A percentile compares a stretch with the other conserved stretches of the same genome.
phyloP scores from a whole-genome alignment of 495 filamentous ascomycete species.

The Friedmanniomyces endolithicus region DNA sequence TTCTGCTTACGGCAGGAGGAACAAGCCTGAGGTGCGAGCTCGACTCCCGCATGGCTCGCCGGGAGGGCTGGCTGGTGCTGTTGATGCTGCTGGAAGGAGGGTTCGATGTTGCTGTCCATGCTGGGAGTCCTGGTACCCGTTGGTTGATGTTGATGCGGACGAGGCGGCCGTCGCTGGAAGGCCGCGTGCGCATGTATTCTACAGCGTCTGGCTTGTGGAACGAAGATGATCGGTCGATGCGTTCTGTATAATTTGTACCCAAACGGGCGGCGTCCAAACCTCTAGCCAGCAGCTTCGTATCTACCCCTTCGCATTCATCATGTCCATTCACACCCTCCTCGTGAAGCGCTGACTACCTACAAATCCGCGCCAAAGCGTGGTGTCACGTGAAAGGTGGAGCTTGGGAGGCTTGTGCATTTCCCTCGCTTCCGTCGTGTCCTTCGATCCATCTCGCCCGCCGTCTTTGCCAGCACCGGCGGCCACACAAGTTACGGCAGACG shows the following conservation, averaged over 20 bases:
- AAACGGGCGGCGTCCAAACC: no score
- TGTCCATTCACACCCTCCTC: no score
- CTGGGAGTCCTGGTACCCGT: not conserved
- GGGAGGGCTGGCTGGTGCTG: not conserved
- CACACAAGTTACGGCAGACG: not conserved
- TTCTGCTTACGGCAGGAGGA: constrained; percentile 33
- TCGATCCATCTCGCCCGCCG: not conserved
- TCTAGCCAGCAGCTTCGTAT: no score
- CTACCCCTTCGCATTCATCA: no score
- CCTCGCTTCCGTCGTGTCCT: not conserved
- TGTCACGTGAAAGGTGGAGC: no score
- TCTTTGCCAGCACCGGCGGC: not conserved
- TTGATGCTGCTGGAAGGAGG: constrained; percentile 3
- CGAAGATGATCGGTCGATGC: not conserved
- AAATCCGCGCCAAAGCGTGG: no score
- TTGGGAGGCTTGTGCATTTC: no score
- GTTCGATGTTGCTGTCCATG: constrained; percentile 1
- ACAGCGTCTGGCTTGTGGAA: not conserved
- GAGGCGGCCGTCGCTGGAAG: not conserved
- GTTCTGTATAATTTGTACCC: no score
- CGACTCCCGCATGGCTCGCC: not conserved
- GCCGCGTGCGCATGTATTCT: not conserved
- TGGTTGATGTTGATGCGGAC: not conserved
- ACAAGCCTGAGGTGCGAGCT: constrained; percentile 17
- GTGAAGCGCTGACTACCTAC: no score